These are phyloP conservation scores for Boletus mariae DNA, from an alignment of 1,284 basidiomycete genomes.

Conservation along the genomic window DNA sequence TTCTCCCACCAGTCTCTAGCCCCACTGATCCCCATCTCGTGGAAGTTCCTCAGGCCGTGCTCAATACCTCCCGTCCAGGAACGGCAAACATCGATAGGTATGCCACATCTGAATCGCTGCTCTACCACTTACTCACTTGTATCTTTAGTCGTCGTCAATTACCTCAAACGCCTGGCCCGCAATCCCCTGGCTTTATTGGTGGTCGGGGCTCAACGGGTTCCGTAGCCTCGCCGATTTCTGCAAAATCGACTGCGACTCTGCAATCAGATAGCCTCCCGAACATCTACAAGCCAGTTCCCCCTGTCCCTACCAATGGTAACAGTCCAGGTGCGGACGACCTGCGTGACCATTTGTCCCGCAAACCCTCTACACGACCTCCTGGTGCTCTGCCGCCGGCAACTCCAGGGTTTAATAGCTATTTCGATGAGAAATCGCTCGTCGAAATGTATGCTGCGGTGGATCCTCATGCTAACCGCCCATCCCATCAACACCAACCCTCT, in stretches of 20 bases:
- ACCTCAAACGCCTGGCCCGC: slow-evolving; percentile 23
- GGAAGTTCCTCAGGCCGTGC: slow-evolving; percentile 14
- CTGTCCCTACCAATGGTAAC: slow-evolving; percentile 23
- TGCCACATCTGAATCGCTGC: not conserved
- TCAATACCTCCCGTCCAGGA: slow-evolving; percentile 25
- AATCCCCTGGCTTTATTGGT: slow-evolving; percentile 10
- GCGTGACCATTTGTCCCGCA: slow-evolving; percentile 19
- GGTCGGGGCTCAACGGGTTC: slow-evolving; percentile 25
- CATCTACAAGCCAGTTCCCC: slow-evolving; percentile 31
- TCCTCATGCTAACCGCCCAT: slow-evolving; percentile 14
- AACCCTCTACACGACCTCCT: slow-evolving; percentile 30
- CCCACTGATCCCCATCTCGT: slow-evolving; percentile 15
- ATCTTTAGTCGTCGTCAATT: slow-evolving; percentile 28
- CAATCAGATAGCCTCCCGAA: slow-evolving; percentile 26
- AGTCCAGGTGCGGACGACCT: slow-evolving; percentile 13
- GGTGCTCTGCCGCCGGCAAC: slow-evolving; percentile 34
- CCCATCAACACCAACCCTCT: slow-evolving; percentile 20
- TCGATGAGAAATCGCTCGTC: slow-evolving; percentile 25
- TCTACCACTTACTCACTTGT: not conserved
- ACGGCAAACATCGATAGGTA: slow-evolving; percentile 28
- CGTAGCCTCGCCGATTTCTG: slow-evolving; percentile 16
- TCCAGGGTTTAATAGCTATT: slow-evolving; percentile 28
- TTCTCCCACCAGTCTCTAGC: slow-evolving; percentile 12
- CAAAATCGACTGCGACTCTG: slow-evolving; percentile 11
- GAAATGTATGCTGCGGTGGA: slow-evolving; percentile 30